Evolutionary conservation across 441 rosid species (phyloP).

Genomic region (Euphorbia schlechtendalii): DNA sequence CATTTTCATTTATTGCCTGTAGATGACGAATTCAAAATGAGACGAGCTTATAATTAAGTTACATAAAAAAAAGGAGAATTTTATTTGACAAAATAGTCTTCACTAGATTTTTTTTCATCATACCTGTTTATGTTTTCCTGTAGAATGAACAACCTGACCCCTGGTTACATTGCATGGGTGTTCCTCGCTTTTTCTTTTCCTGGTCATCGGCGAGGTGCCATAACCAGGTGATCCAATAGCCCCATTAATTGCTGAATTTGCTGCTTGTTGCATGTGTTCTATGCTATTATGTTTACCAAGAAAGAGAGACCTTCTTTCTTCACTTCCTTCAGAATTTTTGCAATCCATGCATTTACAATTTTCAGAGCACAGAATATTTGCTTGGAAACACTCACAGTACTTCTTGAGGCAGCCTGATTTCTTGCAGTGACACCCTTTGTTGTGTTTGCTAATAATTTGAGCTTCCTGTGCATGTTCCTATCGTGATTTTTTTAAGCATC

Average conservation of each 20-base stretch:
- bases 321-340: constrained; percentile 82
- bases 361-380: constrained; percentile 86
- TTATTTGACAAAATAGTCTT: too few relatives aligned
- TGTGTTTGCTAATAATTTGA: constrained; percentile 68
- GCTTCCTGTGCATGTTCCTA: constrained; percentile 67
- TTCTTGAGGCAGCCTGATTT: constrained; percentile 95
- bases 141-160: constrained; percentile 23
- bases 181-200: constrained; percentile 54
- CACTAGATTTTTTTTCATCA: neutral
- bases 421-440: constrained; percentile 96
- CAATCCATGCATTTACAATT: constrained; percentile 89
- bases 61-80: too few relatives aligned
- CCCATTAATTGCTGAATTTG: constrained; percentile 46
- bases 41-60: too few relatives aligned
- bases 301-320: constrained; percentile 67
- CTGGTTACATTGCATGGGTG: constrained; percentile 25
- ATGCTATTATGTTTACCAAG: constrained; percentile 45
- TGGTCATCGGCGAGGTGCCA: constrained; percentile 35
- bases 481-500: constrained; percentile 12
- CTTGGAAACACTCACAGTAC: constrained; percentile 96
- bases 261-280: constrained; percentile 36
- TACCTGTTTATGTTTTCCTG: constrained; percentile 44
- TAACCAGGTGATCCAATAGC: constrained; percentile 51
- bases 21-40: neutral
- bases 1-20: neutral